Conservation (phyloP, 768 basidiomycete species). For the Hirschioporus abietinus region DNA sequence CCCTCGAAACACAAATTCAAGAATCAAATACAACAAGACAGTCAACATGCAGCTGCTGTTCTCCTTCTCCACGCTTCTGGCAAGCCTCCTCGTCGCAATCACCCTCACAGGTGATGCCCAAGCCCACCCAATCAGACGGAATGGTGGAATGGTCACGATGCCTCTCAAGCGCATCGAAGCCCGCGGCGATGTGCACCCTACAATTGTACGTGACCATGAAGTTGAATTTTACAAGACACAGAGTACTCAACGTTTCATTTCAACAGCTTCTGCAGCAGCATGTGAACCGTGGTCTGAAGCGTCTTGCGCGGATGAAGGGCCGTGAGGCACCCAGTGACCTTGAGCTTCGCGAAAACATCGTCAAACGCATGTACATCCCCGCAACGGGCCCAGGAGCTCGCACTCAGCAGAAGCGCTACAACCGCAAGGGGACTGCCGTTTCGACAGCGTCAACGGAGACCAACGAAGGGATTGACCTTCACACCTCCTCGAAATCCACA, state of each 20-base stretch:
- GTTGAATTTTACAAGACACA: background rate
- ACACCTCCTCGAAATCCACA: background rate
- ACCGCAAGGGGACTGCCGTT: slow-evolving; percentile 4
- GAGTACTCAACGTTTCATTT: background rate
- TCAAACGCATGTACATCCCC: slow-evolving; percentile 35
- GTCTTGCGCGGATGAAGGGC: slow-evolving; percentile 66
- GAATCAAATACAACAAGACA: background rate
- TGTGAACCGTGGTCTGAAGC: slow-evolving; percentile 58
- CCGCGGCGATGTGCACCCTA: slow-evolving; percentile 34
- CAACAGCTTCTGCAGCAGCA: slow-evolving; percentile 61
- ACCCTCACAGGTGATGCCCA: slow-evolving; percentile 29
- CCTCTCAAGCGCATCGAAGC: slow-evolving; percentile 34
- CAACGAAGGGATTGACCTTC: slow-evolving; percentile 5
- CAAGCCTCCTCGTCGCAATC: slow-evolving; percentile 42
- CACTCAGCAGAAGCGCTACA: slow-evolving; percentile 7
- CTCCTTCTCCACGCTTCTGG: slow-evolving; percentile 46
- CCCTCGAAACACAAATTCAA: background rate
- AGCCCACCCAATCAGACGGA: slow-evolving; percentile 36
- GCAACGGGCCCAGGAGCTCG: slow-evolving; percentile 22
- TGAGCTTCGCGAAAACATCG: slow-evolving; percentile 40
- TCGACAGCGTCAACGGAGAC: slow-evolving; percentile 2
- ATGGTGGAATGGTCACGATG: slow-evolving; percentile 32
- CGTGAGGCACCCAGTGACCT: slow-evolving; percentile 43
- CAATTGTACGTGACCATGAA: slow-evolving; percentile 31
- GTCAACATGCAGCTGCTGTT: slow-evolving; percentile 44